These are phyloP conservation scores for Penicillium ucsense DNA, from an alignment of 495 filamentous ascomycete genomes.

Conservation along the genomic window DNA sequence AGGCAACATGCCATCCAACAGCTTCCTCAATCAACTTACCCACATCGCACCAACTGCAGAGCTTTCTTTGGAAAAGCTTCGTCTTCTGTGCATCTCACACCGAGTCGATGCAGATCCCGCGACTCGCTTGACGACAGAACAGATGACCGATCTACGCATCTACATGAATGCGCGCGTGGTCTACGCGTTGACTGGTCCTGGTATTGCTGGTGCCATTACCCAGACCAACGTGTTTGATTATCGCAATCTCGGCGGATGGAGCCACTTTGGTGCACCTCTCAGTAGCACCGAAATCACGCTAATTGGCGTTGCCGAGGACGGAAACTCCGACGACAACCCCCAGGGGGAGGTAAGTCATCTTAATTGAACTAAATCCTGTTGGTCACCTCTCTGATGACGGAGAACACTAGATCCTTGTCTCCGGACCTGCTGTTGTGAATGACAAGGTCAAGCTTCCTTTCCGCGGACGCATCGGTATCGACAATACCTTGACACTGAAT, in stretches of 20 bases:
- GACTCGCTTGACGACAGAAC: conserved; percentile 47
- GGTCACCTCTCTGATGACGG: too few species aligned
- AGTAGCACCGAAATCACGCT: conserved; percentile 72
- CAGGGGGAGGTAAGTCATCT: conserved; percentile 50
- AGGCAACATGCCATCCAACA: conserved; percentile 53
- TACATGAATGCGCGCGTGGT: conserved; percentile 73
- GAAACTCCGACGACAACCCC: conserved; percentile 40
- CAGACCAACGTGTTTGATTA: conserved; percentile 90
- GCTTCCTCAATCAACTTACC: conserved; percentile 31
- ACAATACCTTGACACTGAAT: conserved; percentile 31
- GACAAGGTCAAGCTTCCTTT: conserved; percentile 19
- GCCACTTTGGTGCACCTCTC: conserved; percentile 76
- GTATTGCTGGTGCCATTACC: conserved; percentile 72
- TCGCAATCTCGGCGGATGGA: conserved; percentile 43
- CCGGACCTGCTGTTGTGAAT: conserved; percentile 32
- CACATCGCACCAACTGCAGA: conserved; percentile 55
- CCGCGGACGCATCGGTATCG: conserved; percentile 27
- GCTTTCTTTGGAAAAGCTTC: conserved; percentile 59
- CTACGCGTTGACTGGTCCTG: conserved; percentile 74
- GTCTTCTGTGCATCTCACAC: conserved; percentile 38
- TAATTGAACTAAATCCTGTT: neutral
- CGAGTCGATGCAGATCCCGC: conserved; percentile 23
- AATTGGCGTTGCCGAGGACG: conserved; percentile 46
- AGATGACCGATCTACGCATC: conserved; percentile 68
- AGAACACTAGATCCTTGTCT: conserved; percentile 22